A percentile compares a stretch with the other conserved stretches of the same genome.
Evolutionary conservation across 331 rosid species (phyloP).

Genomic region (Rhamnella rubrinervis): DNA sequence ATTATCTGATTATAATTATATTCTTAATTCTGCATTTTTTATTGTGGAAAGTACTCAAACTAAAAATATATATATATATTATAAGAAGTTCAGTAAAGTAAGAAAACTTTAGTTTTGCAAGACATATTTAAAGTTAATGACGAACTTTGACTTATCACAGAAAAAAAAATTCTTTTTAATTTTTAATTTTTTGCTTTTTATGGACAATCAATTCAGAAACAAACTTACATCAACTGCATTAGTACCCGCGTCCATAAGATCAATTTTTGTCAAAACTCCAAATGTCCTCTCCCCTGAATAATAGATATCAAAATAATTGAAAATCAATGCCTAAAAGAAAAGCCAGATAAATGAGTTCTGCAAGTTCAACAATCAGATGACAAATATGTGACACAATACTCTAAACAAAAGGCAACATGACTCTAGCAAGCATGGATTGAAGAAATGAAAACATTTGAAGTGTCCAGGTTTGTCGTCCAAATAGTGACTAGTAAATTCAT

Average conservation of each 20-base stretch:
- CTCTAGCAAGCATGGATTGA: not conserved
- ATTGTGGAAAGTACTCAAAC: no score
- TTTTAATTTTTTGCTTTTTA: not conserved
- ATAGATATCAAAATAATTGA: not conserved
- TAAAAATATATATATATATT: no score
- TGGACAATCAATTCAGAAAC: not conserved
- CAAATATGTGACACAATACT: not conserved
- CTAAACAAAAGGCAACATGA: constrained; percentile 1
- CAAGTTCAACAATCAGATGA: not conserved
- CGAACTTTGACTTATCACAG: not conserved
- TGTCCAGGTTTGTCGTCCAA: not conserved
- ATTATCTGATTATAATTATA: no score
- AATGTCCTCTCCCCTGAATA: constrained; percentile 51
- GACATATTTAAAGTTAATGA: not conserved
- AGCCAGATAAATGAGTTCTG: not conserved
- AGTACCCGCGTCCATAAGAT: constrained; percentile 60
- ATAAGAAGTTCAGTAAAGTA: no score
- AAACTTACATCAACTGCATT: constrained; percentile 52
- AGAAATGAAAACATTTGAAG: not conserved
- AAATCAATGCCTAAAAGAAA: not conserved
- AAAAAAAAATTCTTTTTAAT: not conserved
- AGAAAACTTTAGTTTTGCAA: no score
- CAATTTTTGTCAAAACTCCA: constrained; percentile 55
- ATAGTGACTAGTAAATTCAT: not conserved
- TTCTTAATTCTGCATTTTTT: no score